Base-by-base conservation (phyloP, 2,329 filamentous ascomycete genomes). In the Aspergillus sp. region DNA sequence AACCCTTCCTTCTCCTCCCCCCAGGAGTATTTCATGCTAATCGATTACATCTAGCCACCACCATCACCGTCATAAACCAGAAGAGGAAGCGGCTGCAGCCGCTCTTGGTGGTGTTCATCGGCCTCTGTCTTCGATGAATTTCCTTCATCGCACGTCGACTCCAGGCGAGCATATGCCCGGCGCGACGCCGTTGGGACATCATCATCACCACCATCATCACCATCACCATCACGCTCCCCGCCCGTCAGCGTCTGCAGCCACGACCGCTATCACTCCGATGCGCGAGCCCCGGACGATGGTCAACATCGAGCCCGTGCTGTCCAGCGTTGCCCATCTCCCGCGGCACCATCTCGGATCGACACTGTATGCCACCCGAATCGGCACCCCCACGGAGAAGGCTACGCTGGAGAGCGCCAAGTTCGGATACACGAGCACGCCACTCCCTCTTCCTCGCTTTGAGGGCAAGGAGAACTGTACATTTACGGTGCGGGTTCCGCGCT, bases 401-500 rank as follows among this genome's bases (percentile, higher is more conserved):
- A 72, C 73, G 0, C 46, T 69, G n/a, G 76, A 77, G 56, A 82
- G 82, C 65, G 78, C 81, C 56, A 85, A 84, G 63, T 83, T 85
- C 61, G 81, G 84, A 46, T 87, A 85, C 64, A 81, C 80, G 4
- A 84, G 82, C 22, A 84, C 78, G 29, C 91, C 90, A 0, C 87
- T 84, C 55, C 90, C 90, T 0, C 80, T 97, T 1, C 94, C 94
- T 0, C 85, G 86, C 61, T 91, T 94, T 46, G 79, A 89, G 64
- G 87, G 85, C 49, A 90, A 91, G 60, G 89, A 93, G 66, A 98
- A 98, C 68, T 96, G 92, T 72, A 96, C 91, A 0, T 87, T 96
- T 63, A 97, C 92, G 0, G 84, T 99, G 61, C 91, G 95, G 68
- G 87, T 99, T 6, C 90, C 93, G 2, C 87, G 90, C 29, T 85